phyloP scores from a whole-genome alignment of 108 stramenopile species.

The Cyclostephanos tholiformis region DNA sequence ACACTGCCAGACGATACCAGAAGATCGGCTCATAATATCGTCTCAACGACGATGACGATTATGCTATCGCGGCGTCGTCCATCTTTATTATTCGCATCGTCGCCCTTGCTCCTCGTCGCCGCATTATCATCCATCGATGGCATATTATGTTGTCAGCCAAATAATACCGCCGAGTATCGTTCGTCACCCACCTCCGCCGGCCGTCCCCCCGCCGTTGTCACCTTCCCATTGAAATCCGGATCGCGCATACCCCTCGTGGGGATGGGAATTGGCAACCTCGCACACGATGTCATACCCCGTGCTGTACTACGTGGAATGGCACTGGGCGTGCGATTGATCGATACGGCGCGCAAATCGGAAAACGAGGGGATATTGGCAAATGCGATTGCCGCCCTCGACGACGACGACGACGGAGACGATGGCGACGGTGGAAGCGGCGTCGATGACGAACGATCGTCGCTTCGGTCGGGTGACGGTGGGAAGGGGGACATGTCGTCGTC shows the following conservation, averaged over 20 bases:
- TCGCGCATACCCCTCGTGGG: conserved; percentile 73
- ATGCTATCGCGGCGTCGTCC: too few species aligned
- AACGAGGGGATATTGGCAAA: conserved; percentile 76
- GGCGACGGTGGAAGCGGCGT: too few species aligned
- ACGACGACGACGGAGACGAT: too few species aligned
- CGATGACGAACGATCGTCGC: too few species aligned
- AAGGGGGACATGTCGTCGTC: conserved; percentile 22
- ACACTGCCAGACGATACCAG: too few species aligned
- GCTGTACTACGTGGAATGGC: conserved; percentile 27
- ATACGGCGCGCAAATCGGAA: conserved; percentile 72
- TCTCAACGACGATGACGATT: too few species aligned
- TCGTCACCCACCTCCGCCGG: neutral
- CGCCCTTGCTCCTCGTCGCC: too few species aligned
- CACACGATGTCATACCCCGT: conserved; percentile 48
- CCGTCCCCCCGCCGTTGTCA: conserved; percentile 30
- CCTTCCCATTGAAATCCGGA: conserved; percentile 41
- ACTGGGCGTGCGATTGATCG: conserved; percentile 63
- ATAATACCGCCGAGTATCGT: too few species aligned
- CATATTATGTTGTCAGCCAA: too few species aligned
- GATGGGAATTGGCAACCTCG: conserved; percentile 81
- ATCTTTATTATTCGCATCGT: too few species aligned
- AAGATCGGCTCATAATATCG: too few species aligned
- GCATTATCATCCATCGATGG: too few species aligned
- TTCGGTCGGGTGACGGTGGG: neutral
- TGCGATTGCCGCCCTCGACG: conserved; percentile 51